phyloP scores from a whole-genome alignment of 371 early-diverging fungal genomes.

The Rhizopus sp. region DNA sequence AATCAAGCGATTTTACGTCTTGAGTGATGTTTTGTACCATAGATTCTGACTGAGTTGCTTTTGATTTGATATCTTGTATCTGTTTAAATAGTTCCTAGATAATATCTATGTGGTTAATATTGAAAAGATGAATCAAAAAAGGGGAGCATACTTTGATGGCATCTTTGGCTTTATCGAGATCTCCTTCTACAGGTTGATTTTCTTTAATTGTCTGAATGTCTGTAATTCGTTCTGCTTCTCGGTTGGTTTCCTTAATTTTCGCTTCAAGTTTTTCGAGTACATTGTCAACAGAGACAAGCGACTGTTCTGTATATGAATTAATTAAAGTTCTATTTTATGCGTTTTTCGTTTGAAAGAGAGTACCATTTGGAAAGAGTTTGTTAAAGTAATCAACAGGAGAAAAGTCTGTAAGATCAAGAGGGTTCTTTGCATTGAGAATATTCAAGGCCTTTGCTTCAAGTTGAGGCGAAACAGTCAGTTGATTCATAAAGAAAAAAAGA shows the following conservation, averaged over 20 bases:
- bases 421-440: slow-evolving; percentile 59
- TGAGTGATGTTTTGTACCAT: slow-evolving; percentile 94
- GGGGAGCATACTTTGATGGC: slow-evolving; percentile 64
- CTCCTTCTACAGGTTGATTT: slow-evolving; percentile 49
- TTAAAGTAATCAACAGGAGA: slow-evolving; percentile 78
- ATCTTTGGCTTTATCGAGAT: slow-evolving; percentile 68
- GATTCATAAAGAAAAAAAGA: slow-evolving; percentile 1
- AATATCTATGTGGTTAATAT: background rate
- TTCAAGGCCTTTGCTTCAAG: slow-evolving; percentile 51
- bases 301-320: slow-evolving; percentile 56
- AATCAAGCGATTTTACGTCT: slow-evolving; percentile 93
- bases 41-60: slow-evolving; percentile 82
- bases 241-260: slow-evolving; percentile 60
- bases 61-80: slow-evolving; percentile 82
- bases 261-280: slow-evolving; percentile 63
- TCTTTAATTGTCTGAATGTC: slow-evolving; percentile 66
- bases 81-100: slow-evolving; percentile 72
- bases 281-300: slow-evolving; percentile 69
- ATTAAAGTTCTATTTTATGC: background rate
- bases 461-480: slow-evolving; percentile 49
- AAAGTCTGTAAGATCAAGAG: slow-evolving; percentile 74
- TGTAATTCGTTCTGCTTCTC: slow-evolving; percentile 71
- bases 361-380: slow-evolving; percentile 80
- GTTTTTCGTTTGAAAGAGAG: background rate
- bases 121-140: background rate